Base-by-base conservation (phyloP, 805 yeast genomes). In the Saccharomycopsis sp. region DNA sequence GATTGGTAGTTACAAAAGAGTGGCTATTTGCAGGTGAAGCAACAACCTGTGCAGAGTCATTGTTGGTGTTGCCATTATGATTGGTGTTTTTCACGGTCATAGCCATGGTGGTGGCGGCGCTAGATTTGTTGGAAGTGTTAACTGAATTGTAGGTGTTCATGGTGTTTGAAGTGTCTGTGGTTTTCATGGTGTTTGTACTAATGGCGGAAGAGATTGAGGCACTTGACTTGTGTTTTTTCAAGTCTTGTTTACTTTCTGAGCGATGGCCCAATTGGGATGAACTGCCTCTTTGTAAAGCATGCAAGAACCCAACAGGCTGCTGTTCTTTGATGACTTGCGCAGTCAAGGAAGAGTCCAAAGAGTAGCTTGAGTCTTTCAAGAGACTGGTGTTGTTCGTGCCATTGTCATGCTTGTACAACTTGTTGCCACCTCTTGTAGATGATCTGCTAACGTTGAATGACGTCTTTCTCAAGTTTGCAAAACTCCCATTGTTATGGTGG, bases 221-320 rank as follows among this genome's bases (percentile, higher is more conserved):
- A 20, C 31, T 21, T 4, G 48, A 44, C n/a, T 29, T 30, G 22
- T 44, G 41, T 18, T 36, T 41, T 25, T 30, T 40, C 18, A 44
- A 34, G 29, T 41, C 38, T 17, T 17, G 5, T 4, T 5, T 13
- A 27, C 22, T 34, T 13, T 38, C 43, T 4, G 22, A 9, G 13
- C 36, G 30, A 18, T 23, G 17, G 13, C 41, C 29, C 4, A 23
- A 12, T 10, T 18, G 33, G 3, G 38, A 31, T 13, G 45, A 20
- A n/a, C 12, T 25, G 10, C 45, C 45, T 21, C 48, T 36, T 37
- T 44, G 48, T n/a, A 44, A 27, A 5, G 48, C 48, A 34, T 41
- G 45, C 10, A 44, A 30, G 18, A 44, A 44, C 20, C 48, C 48
- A 10, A 44, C 45, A 10, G 48, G 48, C 27, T 44, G 45, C 20